Conservation (phyloP, 306 rosid species). For the Pyrus bretschneideri region DNA sequence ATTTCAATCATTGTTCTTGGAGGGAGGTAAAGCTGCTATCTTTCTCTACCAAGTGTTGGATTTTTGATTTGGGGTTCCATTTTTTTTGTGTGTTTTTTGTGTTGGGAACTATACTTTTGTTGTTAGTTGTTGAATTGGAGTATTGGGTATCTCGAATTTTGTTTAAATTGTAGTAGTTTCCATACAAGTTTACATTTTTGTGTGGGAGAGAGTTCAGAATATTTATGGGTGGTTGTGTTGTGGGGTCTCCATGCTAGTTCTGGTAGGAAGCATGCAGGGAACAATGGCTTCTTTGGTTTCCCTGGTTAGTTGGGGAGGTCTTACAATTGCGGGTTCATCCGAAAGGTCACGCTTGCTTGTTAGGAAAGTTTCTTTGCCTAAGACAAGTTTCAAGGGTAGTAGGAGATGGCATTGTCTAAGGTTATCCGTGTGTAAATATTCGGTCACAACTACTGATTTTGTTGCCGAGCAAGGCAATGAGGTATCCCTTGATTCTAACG, state of each 20-base stretch:
- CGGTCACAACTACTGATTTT: conserved; percentile 73
- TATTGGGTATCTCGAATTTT: conserved; percentile 33
- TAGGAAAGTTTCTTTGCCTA: conserved; percentile 64
- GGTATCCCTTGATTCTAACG: conserved; percentile 68
- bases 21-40: conserved; percentile 4
- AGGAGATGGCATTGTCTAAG: conserved; percentile 75
- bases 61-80: conserved; percentile 27
- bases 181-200: neutral
- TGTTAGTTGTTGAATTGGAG: conserved; percentile 13
- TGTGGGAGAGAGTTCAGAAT: conserved; percentile 5
- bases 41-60: neutral
- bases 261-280: conserved; percentile 69
- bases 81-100: neutral
- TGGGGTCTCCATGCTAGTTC: conserved; percentile 37
- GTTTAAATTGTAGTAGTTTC: neutral
- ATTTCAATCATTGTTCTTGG: neutral
- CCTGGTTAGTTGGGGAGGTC: conserved; percentile 61
- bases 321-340: conserved; percentile 44
- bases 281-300: conserved; percentile 74
- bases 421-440: conserved; percentile 81
- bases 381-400: conserved; percentile 37
- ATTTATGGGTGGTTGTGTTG: conserved; percentile 14
- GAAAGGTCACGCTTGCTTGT: conserved; percentile 51
- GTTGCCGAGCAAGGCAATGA: conserved; percentile 74
- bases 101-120: conserved; percentile 3